Evolutionary conservation across 306 rosid genomes (phyloP).

Genomic region (Luffa aegyptiaca): DNA sequence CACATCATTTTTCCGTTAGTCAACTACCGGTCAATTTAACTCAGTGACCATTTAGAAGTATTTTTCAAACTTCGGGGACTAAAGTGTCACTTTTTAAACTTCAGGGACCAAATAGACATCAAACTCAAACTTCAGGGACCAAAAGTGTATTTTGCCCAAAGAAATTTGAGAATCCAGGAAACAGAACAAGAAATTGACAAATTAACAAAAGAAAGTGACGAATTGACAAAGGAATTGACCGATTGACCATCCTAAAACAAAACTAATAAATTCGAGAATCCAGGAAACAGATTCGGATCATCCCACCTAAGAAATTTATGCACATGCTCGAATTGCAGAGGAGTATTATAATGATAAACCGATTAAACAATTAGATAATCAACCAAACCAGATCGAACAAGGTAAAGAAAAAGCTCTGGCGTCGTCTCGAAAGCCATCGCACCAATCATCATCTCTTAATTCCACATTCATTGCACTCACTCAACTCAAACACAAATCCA

Average conservation of each 20-base stretch:
- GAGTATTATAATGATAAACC: not conserved
- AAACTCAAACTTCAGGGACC: too few relatives aligned
- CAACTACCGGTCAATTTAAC: too few relatives aligned
- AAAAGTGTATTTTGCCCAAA: too few relatives aligned
- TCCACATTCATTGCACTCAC: not conserved
- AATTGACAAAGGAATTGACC: not conserved
- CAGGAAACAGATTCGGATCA: not conserved
- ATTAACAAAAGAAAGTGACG: not conserved
- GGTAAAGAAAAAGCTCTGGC: not conserved
- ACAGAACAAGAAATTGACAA: too few relatives aligned
- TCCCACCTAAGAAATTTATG: not conserved
- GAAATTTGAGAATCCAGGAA: too few relatives aligned
- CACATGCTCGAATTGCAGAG: not conserved
- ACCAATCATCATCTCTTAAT: not conserved
- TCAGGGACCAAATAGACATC: too few relatives aligned
- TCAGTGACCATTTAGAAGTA: too few relatives aligned
- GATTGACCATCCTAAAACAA: not conserved
- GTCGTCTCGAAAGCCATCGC: not conserved
- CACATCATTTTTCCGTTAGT: too few relatives aligned
- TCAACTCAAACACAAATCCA: not conserved
- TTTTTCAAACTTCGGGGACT: too few relatives aligned
- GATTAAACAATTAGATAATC: not conserved
- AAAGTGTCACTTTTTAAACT: too few relatives aligned
- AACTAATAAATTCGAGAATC: not conserved
- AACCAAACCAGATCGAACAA: not conserved